A percentile compares a stretch with the other conserved stretches of the same genome.
Conservation (phyloP, 768 basidiomycete genomes). For the Tricholoma sp. region DNA sequence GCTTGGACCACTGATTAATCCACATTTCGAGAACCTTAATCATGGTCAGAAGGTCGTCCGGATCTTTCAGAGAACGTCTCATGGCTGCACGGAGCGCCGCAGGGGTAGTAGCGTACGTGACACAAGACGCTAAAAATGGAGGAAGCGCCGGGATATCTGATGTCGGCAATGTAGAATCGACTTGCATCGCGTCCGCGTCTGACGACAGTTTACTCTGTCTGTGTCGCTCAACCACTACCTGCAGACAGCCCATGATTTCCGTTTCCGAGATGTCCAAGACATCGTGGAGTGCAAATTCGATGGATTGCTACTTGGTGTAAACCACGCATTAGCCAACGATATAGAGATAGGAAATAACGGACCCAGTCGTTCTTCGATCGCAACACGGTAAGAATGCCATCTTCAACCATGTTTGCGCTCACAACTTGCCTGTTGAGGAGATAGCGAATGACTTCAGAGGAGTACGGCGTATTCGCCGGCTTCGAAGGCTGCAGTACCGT, state of each 20-base stretch:
- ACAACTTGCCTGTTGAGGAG: slow-evolving; percentile 56
- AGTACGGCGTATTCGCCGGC: slow-evolving; percentile 37
- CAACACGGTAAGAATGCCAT: slow-evolving; percentile 51
- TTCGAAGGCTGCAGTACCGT: slow-evolving; percentile 40
- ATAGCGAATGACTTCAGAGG: slow-evolving; percentile 50
- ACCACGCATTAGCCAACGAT: background rate
- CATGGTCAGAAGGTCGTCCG: slow-evolving; percentile 42
- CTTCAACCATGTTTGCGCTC: slow-evolving; percentile 56
- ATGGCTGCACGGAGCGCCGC: slow-evolving; percentile 44
- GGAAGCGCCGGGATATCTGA: slow-evolving; percentile 26
- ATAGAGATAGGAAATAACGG: slow-evolving; percentile 11
- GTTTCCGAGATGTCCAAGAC: slow-evolving; percentile 64
- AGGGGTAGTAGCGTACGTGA: slow-evolving; percentile 35
- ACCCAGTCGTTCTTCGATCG: slow-evolving; percentile 66
- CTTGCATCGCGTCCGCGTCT: slow-evolving; percentile 38
- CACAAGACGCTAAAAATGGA: slow-evolving; percentile 30
- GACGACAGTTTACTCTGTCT: slow-evolving; percentile 14
- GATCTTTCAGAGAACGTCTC: slow-evolving; percentile 42
- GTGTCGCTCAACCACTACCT: slow-evolving; percentile 35
- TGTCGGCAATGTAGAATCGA: slow-evolving; percentile 18
- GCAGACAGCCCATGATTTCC: slow-evolving; percentile 53
- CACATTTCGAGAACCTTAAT: slow-evolving; percentile 45
- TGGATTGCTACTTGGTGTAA: slow-evolving; percentile 28
- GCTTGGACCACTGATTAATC: slow-evolving; percentile 34
- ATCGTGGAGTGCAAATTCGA: slow-evolving; percentile 45